phyloP scores from a whole-genome alignment of 495 filamentous ascomycete species.

The Trypethelium eluteriae region DNA sequence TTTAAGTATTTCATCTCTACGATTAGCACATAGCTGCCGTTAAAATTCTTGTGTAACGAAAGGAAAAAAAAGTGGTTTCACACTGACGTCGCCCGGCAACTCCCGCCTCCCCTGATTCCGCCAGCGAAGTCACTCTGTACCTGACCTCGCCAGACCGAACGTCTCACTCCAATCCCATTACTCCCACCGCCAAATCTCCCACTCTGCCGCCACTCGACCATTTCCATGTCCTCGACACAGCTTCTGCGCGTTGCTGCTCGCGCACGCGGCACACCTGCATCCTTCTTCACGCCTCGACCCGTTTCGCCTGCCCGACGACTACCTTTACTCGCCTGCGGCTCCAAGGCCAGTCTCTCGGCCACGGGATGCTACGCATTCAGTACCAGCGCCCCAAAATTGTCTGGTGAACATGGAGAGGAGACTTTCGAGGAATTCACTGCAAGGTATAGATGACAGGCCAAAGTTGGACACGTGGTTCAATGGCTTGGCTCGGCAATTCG shows the following conservation, averaged over 20 bases:
- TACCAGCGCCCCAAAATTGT: slow-evolving; percentile 23
- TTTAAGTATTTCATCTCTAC: background rate
- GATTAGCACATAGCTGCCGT: too few relatives aligned
- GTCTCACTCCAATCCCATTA: background rate
- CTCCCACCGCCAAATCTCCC: background rate
- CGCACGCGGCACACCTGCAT: background rate
- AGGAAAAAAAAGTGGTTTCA: background rate
- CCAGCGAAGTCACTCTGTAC: background rate
- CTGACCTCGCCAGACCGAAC: background rate
- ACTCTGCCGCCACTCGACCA: background rate
- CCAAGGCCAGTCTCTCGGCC: background rate
- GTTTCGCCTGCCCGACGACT: background rate
- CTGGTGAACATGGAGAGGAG: slow-evolving; percentile 66
- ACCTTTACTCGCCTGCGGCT: background rate
- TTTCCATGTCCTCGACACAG: slow-evolving; percentile 7
- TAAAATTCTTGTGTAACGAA: background rate
- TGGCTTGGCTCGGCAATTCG: slow-evolving; percentile 7
- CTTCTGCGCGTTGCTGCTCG: slow-evolving; percentile 4
- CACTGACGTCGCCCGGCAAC: background rate
- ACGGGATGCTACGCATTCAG: slow-evolving; percentile 11
- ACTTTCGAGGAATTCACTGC: slow-evolving; percentile 98
- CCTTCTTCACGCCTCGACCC: slow-evolving; percentile 3
- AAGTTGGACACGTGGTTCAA: slow-evolving; percentile 9
- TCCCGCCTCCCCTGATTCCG: slow-evolving; percentile 5
- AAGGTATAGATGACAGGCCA: slow-evolving; percentile 57